Base-by-base conservation (phyloP, 139 green algal species). In the Haematococcus lacustris region DNA sequence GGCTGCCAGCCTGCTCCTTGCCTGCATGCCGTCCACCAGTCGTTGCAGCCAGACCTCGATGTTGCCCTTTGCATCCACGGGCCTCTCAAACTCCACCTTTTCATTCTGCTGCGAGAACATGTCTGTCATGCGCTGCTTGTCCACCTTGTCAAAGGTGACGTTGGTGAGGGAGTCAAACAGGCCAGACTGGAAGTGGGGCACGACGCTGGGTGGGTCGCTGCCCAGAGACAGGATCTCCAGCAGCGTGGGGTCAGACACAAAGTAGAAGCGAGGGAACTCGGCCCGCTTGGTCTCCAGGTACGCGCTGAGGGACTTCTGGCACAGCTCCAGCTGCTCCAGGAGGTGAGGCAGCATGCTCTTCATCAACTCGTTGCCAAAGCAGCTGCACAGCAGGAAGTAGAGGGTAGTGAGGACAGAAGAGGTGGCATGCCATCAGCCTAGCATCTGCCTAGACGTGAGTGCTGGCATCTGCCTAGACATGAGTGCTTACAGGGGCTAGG, bases 181-280 rank as follows among this genome's bases (percentile, higher is more conserved):
- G 66, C 93, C 93, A 6, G 86, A 94, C 83, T 97, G 91, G 80
- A 98, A 97, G 87, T 98, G 93, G 2, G 88, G 92, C 73, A 94
- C 90, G 41, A 98, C 93, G 30, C 77, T 82, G 35, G 90, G 85
- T 2, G 93, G 93, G 78, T 98, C 91, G 5, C 83, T 93, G 69
- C 93, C 93, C 60, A 98, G 83, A 2, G 90, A 97, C 81, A 98
- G 83, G 71, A 98, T 97, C 80, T 98, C 93, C 66, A 98, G 85
- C 77, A 98, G 86, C 1, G 93, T 97, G 63, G 93, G 88, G 76
- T 98, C 93, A 3, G 91, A 97, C 50, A 98, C 93, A 83, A 98
- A 98, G 83, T 98, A 97, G 81, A 98, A 98, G 70, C 93, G 86
- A 0, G 93, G 93, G 76, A 98, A 98, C 77, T 95, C 87, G 40